phyloP scores from a whole-genome alignment of 148 eudicot genomes.

The Vaccinium macrocarpon region DNA sequence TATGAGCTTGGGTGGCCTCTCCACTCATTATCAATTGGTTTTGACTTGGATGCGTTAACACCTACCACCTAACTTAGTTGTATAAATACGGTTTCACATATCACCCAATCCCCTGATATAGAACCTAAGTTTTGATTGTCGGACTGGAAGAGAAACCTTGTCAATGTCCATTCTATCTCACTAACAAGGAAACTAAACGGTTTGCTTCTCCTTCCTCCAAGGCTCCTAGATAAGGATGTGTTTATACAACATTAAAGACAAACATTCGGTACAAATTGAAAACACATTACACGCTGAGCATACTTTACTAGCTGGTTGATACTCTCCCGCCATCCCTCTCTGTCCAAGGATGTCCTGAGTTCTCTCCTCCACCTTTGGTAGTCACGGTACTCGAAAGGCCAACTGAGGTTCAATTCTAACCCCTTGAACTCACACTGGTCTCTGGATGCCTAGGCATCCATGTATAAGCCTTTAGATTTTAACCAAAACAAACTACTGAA shows the following conservation, averaged over 20 bases:
- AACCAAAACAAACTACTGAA: neutral
- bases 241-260: neutral
- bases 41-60: too few relatives aligned
- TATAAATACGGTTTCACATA: too few relatives aligned
- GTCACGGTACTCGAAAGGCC: neutral
- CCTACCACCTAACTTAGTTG: neutral
- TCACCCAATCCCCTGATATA: neutral
- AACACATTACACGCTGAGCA: neutral
- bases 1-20: too few relatives aligned
- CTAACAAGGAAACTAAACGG: neutral
- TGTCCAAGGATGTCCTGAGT: neutral
- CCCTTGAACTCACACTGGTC: neutral
- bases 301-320: neutral
- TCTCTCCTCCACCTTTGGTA: neutral
- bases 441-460: constrained; percentile 3
- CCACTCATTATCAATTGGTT: too few relatives aligned
- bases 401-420: neutral
- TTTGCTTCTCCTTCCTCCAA: neutral
- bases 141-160: neutral
- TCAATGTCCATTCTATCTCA: neutral
- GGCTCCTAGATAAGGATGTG: neutral
- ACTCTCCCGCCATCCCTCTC: neutral
- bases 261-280: neutral
- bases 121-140: neutral
- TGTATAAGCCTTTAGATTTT: neutral